A percentile compares a stretch with the other conserved stretches of the same genome.
phyloP scores from a whole-genome alignment of 352 stramenopile species.

The Pythium aristosporum region DNA sequence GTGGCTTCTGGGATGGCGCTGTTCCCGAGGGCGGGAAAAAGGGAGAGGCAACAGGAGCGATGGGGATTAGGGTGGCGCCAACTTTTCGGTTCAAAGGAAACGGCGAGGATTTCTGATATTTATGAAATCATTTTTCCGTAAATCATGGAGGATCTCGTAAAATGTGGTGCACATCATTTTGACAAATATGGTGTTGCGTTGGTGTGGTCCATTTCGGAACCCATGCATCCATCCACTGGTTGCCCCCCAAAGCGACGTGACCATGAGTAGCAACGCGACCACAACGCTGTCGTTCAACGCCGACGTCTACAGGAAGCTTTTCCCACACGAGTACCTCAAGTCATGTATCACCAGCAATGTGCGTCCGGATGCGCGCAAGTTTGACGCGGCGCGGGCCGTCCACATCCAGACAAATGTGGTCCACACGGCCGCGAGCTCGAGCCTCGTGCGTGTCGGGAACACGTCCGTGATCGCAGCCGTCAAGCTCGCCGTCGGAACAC shows the following conservation, averaged over 20 bases:
- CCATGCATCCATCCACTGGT: background rate
- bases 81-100: slow-evolving; percentile 13
- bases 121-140: background rate
- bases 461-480: slow-evolving; percentile 72
- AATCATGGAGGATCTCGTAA: no score
- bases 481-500: slow-evolving; percentile 73
- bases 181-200: background rate
- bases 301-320: slow-evolving; percentile 76
- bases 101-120: slow-evolving; percentile 2
- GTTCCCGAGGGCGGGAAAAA: background rate
- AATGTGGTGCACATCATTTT: background rate
- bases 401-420: slow-evolving; percentile 69
- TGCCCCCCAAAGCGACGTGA: slow-evolving; percentile 9
- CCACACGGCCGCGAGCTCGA: slow-evolving; percentile 62
- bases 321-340: slow-evolving; percentile 65
- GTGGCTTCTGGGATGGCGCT: background rate
- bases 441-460: slow-evolving; percentile 71
- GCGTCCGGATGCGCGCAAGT: slow-evolving; percentile 53
- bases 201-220: slow-evolving; percentile 8
- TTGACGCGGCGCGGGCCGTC: slow-evolving; percentile 46
- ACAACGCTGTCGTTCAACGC: slow-evolving; percentile 53
- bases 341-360: slow-evolving; percentile 63
- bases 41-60: background rate
- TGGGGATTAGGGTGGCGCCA: slow-evolving; percentile 11
- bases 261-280: slow-evolving; percentile 19